Percentiles rank a stretch among this genome's conserved stretches.
Conservation (phyloP, 208 protist genomes). For the Lotmaria passim region DNA sequence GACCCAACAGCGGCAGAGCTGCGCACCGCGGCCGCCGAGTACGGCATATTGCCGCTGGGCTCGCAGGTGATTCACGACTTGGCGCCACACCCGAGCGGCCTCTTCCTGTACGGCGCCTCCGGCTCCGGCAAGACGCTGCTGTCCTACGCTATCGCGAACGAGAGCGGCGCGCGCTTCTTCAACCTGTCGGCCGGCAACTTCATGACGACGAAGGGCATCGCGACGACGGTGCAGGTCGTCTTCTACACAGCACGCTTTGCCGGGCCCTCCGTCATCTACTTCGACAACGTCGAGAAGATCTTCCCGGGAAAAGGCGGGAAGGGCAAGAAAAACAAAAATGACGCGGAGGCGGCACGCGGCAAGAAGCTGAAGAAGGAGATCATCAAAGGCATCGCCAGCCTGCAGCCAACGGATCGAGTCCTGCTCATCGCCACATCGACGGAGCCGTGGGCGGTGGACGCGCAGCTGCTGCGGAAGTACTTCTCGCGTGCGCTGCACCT, state of each 20-base stretch:
- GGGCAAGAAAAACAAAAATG: conserved; percentile 65
- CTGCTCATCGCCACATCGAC: conserved; percentile 82
- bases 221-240: conserved; percentile 84
- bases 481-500: conserved; percentile 86
- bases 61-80: conserved; percentile 91
- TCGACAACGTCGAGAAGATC: conserved; percentile 92
- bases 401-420: conserved; percentile 90
- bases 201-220: conserved; percentile 61
- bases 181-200: conserved; percentile 92
- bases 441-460: conserved; percentile 81
- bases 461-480: conserved; percentile 51
- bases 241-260: conserved; percentile 92
- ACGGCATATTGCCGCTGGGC: conserved; percentile 89
- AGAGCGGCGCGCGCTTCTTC: conserved; percentile 91
- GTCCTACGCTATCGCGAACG: conserved; percentile 84
- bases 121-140: conserved; percentile 93
- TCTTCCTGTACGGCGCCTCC: conserved; percentile 90
- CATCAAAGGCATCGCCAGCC: conserved; percentile 67
- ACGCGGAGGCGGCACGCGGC: conserved; percentile 64
- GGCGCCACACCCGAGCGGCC: conserved; percentile 60
- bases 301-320: conserved; percentile 64
- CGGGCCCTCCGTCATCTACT: conserved; percentile 93
- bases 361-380: conserved; percentile 94
- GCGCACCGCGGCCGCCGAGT: conserved; percentile 72
- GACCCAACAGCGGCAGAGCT: conserved; percentile 87